Evolutionary conservation across 768 basidiomycete species (phyloP).

Genomic region (Lactarius evosmus): DNA sequence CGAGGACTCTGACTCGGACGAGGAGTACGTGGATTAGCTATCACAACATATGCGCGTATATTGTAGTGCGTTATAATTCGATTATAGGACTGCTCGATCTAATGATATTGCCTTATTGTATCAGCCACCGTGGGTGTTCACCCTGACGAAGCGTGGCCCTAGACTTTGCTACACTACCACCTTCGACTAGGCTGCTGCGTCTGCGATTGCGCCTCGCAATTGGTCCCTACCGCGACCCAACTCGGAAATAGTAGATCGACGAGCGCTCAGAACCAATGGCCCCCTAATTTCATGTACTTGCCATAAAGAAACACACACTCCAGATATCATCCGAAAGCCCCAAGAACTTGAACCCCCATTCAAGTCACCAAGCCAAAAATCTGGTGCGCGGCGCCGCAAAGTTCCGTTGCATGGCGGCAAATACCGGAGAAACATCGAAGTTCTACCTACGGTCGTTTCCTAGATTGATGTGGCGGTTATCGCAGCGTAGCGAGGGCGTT

Average conservation of each 20-base stretch:
- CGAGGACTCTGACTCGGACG: constrained; percentile 18
- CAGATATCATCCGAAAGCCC: not conserved
- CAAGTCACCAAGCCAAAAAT: not conserved
- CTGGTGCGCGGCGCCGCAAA: not conserved
- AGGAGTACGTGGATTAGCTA: not conserved
- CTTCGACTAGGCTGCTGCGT: not conserved
- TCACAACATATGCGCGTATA: not conserved
- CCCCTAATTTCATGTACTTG: too few species aligned
- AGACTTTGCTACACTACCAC: not conserved
- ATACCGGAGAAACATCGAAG: not conserved
- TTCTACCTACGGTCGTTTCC: not conserved
- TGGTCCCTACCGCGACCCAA: not conserved
- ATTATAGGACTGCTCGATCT: not conserved
- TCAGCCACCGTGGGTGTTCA: not conserved
- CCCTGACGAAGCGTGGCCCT: not conserved
- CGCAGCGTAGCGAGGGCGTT: not conserved
- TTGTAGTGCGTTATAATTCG: not conserved
- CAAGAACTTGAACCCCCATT: not conserved
- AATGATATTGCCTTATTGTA: not conserved
- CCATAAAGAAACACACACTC: too few species aligned
- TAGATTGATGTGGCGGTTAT: not conserved
- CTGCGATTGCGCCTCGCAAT: too few species aligned
- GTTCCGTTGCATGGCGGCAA: not conserved
- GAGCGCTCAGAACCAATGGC: too few species aligned
- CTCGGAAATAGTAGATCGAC: not conserved